Evolutionary conservation across 23 red algal species (phyloP), one percentile per base, ranked within the genome.

Genomic region (Gracilaria domingensis): DNA sequence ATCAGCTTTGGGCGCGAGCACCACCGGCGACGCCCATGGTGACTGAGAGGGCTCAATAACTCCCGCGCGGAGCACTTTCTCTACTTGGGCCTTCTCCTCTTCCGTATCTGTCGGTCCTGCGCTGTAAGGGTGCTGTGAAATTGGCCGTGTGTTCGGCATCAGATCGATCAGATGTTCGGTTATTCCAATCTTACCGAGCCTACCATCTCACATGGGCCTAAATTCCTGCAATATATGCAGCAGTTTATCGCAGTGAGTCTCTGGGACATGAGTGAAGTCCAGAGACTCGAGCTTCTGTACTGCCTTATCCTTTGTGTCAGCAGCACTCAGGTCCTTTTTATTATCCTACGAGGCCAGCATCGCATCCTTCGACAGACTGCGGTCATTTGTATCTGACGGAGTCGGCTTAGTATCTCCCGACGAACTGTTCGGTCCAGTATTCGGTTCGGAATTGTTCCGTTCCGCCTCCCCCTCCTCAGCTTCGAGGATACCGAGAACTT

Each of bases 1-100:
- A 1, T 62, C 20, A 11, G 48, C 8, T 53, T 82, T 38, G 45
- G 44, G 79, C 20, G 55, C 17, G 5, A 56, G 56, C 17, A 6
- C 79, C 47, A 82, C 79, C 14, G 36, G 79, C 12, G 79, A 49
- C 3, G 79, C 79, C 79, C 48, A 34, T 14, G 48, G 20, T 3
- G 36, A 56, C 12, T 35, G 0, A 28, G 79, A 49, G 1, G 56
- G 79, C 50, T 82, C 47, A 82, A 82, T 82, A 12, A 56, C 2
- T 28, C 56, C 56, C 3, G 79, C 47, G 1, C 55, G 21, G 45
- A 30, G 55, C 79, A 60, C 62, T 23, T 36, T 56, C 33, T 0
- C 25, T 3, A 61, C 32, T 21, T 82, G 25, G 8, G 0, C 9
- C 34, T 3, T 48, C 34, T 55, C 28, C 34, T 49, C 1, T 57